A percentile compares a stretch with the other conserved stretches of the same genome.
phyloP scores from a whole-genome alignment of 768 basidiomycete genomes.

The Zangia roseola region DNA sequence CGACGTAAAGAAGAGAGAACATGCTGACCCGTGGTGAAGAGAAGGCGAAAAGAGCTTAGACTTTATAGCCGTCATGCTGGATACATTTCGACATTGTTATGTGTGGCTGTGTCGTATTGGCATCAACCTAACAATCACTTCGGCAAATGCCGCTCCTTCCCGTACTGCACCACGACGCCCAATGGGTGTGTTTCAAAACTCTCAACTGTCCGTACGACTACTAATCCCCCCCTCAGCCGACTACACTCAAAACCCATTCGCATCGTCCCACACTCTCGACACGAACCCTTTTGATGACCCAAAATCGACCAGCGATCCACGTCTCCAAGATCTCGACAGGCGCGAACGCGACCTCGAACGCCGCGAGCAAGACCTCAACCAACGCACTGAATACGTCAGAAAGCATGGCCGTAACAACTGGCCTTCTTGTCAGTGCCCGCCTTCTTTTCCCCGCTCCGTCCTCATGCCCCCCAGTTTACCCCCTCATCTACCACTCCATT shows the following conservation, averaged over 20 bases:
- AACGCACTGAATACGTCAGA: slow-evolving; percentile 67
- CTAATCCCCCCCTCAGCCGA: slow-evolving; percentile 20
- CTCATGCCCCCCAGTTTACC: slow-evolving; percentile 64
- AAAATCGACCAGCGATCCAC: slow-evolving; percentile 40
- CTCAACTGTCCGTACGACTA: too few species aligned
- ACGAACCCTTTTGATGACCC: slow-evolving; percentile 92
- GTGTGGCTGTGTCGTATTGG: too few species aligned
- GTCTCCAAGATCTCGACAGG: slow-evolving; percentile 64
- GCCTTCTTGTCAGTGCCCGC: slow-evolving; percentile 70
- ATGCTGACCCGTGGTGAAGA: slow-evolving; percentile 11
- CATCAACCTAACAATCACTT: too few species aligned
- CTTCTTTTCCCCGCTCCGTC: slow-evolving; percentile 11
- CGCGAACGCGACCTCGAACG: slow-evolving; percentile 81
- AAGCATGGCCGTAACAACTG: slow-evolving; percentile 88
- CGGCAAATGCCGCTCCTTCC: slow-evolving; percentile 5
- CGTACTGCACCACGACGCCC: slow-evolving; percentile 1
- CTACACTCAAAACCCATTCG: slow-evolving; percentile 73
- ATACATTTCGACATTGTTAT: too few species aligned
- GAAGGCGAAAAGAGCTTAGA: too few species aligned
- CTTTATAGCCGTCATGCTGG: too few species aligned
- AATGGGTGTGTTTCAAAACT: slow-evolving; percentile 27
- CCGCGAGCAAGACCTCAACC: slow-evolving; percentile 71
- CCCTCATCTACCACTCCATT: slow-evolving; percentile 93
- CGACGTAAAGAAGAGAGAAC: slow-evolving; percentile 39
- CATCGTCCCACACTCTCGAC: slow-evolving; percentile 81